Base-by-base conservation (phyloP, 1,284 basidiomycete genomes). In the Omphalotus olearius region DNA sequence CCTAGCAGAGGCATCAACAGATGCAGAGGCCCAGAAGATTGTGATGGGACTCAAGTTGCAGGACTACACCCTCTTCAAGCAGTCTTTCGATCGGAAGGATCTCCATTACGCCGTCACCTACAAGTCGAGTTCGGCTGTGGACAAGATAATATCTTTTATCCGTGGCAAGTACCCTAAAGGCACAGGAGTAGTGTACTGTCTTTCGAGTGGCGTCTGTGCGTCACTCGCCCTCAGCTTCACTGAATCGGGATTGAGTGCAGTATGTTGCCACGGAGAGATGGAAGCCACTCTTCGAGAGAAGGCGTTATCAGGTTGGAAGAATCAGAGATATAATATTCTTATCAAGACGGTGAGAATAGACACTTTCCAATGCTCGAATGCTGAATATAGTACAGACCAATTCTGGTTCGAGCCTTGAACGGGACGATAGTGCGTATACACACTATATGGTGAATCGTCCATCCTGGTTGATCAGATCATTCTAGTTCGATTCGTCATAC, bases 331-430 rank as follows among this genome's bases (percentile, higher is more conserved):
- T 11, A 17, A 45, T 30, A 28, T 45, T 14, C 30, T 45, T 16
- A 6, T 45, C 17, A 28, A 16, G 2, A 28, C 43, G 43, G 43
- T 45, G 20, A 45, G 43, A 45, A 28, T 13, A n/a, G 3, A n/a
- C 25, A 6, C 30, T 13, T 16, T 28, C 13, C 30, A 2, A n/a
- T 45, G 4, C 3, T 4, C 25, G 7, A 18, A 28, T 4, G 16
- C 25, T 45, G 13, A 45, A 4, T 28, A 30, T 30, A 9, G 23
- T 3, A 13, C 17, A 45, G 43, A 28, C 25, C 25, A 13, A 45
- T 0, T 92, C 93, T 61, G 90, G 91, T 10, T 91, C 93, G 90
- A 91, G 90, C 13, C 95, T 98, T 54, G 94, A 98, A 70, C 98
- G 98, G 65, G 70, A 85, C 0, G 80, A 92, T 60, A 83, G 83